Base-by-base conservation (phyloP, 192 early-diverging fungal genomes). In the Phlyctochytrium bullatum region DNA sequence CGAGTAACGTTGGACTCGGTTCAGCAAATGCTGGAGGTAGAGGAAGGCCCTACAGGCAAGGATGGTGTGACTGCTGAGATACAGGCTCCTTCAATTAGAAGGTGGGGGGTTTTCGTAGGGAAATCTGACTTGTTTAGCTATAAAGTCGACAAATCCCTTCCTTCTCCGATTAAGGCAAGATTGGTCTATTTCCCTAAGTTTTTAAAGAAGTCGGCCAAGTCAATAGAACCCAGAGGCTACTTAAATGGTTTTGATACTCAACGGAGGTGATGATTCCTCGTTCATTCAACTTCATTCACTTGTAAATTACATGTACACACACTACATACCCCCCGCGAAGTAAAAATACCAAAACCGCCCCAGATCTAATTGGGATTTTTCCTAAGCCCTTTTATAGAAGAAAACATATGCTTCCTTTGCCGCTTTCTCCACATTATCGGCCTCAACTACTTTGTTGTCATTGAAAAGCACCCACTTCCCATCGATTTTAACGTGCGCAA, bases 381-480 rank as follows among this genome's bases (percentile, higher is more conserved):
- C 20, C 20, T 47, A 47, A 47, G 20, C 40, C 40, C 62, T 3
- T 34, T n/a, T 27, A 63, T 75, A 83, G 31, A 79, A 54, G 56
- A 79, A 83, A 50, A 83, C 77, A 57, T 83, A 83, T 17, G 74
- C 81, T 47, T 79, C 77, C 12, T 62, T 65, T 29, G 77, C 40
- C 10, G 75, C 76, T 53, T 70, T 66, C 28, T 77, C 71, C 1
- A 73, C 52, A 50, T 82, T 75, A 6, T 86, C 76, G 40, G 90
- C 86, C 33, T 73, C 78, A 3, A 90, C 97, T 4, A 97, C 97
- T 78, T 92, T 95, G 67, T 94, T 86, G 77, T 99, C 97, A 78
- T 99, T 99, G 79, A 90, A 96, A 62, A 99, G 76, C 60, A 90
- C 85, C 97, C 97, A 99, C 36, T 75, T 69, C 33, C 80, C 84